phyloP scores from a whole-genome alignment of 2,329 filamentous ascomycete genomes.

The Pseudodiploospora longispora region DNA sequence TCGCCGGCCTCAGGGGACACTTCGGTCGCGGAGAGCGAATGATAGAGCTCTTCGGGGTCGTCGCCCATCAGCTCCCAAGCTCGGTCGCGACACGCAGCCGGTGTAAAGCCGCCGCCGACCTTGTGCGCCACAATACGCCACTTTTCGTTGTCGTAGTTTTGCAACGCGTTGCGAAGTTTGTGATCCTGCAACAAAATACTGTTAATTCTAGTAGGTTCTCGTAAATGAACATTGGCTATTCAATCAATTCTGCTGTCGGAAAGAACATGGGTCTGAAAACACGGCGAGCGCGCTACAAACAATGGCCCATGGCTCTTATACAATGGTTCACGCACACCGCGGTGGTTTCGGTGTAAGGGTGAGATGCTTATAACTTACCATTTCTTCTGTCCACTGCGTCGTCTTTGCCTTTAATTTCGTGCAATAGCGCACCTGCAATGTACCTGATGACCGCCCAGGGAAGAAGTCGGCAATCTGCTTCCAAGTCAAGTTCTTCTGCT shows the following conservation, averaged over 20 bases:
- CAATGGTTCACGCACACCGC: background rate
- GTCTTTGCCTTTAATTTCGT: constrained; percentile 93
- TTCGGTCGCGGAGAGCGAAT: constrained; percentile 44
- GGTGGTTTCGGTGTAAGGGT: background rate
- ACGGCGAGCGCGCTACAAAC: too few species aligned
- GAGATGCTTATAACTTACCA: constrained; percentile 49
- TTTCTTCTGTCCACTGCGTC: constrained; percentile 88
- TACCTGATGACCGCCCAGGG: constrained; percentile 81
- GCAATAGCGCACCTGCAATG: constrained; percentile 87
- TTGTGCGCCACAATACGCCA: constrained; percentile 90
- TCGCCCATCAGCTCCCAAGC: constrained; percentile 53
- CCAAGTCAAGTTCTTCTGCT: constrained; percentile 92
- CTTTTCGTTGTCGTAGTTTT: constrained; percentile 84
- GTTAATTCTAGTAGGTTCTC: background rate
- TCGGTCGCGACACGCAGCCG: constrained; percentile 77
- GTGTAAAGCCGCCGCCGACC: constrained; percentile 83
- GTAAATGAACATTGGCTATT: too few species aligned
- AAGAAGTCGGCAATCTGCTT: constrained; percentile 98
- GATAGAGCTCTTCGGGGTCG: constrained; percentile 38
- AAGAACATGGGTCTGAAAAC: too few species aligned
- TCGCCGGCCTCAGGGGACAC: constrained; percentile 9
- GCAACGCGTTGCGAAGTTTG: constrained; percentile 66
- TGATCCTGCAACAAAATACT: constrained; percentile 50
- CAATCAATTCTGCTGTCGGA: too few species aligned
- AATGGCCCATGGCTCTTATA: background rate